phyloP scores from a whole-genome alignment of 345 rosid species.

The Rhodomyrtus tomentosa region DNA sequence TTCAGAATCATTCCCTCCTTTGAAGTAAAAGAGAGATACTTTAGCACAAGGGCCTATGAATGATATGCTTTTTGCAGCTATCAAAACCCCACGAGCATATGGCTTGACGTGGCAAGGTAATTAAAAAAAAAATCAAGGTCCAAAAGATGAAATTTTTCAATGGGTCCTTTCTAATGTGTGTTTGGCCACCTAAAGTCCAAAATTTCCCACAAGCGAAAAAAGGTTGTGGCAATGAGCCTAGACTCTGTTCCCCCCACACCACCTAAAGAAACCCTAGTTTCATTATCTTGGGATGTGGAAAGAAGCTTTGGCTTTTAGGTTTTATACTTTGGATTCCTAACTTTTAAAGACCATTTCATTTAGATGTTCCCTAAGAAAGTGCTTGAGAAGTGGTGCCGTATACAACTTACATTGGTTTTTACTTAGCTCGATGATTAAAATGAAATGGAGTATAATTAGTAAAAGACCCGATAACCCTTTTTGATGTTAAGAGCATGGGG shows the following conservation, averaged over 20 bases:
- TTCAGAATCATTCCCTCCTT: neutral
- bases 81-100: constrained; percentile 24
- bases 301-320: constrained; percentile 36
- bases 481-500: neutral
- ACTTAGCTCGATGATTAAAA: neutral
- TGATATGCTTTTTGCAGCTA: neutral
- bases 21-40: neutral
- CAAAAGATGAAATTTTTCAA: constrained; percentile 12
- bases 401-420: neutral
- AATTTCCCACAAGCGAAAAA: neutral
- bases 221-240: constrained; percentile 3
- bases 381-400: neutral
- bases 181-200: constrained; percentile 26
- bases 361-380: neutral
- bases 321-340: constrained; percentile 52
- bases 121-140: neutral
- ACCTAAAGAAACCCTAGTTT: constrained; percentile 7
- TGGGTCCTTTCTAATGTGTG: constrained; percentile 8
- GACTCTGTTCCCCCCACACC: constrained; percentile 15
- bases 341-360: constrained; percentile 21
- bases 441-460: neutral
- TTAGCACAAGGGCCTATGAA: neutral
- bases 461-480: neutral
- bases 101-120: neutral
- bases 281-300: constrained; percentile 8